A percentile compares a stretch with the other conserved stretches of the same genome.
Conservation (phyloP, 352 stramenopile genomes). For the Globisporangium ultimum region DNA sequence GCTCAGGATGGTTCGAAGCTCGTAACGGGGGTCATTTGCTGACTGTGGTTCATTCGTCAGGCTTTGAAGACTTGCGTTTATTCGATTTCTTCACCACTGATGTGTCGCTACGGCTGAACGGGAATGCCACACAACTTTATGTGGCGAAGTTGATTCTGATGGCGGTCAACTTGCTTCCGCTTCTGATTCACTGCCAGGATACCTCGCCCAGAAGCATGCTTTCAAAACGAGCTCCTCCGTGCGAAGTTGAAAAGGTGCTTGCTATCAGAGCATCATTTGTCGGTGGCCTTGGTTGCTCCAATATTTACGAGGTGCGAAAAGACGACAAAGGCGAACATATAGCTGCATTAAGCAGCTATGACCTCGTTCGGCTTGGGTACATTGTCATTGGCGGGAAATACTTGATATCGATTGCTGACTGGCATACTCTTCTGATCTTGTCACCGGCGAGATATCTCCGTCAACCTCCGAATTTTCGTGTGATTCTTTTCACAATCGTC, state of each 20-base stretch:
- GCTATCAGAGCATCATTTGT: constrained; percentile 12
- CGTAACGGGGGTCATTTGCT: not conserved
- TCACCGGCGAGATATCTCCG: constrained; percentile 13
- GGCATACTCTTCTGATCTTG: constrained; percentile 21
- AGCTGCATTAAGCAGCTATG: constrained; percentile 11
- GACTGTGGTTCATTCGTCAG: constrained; percentile 7
- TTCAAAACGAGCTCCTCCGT: not conserved
- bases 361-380: constrained; percentile 17
- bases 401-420: constrained; percentile 17
- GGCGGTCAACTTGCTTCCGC: constrained; percentile 9
- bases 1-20: constrained; percentile 4
- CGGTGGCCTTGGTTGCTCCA: constrained; percentile 6
- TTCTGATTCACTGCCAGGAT: constrained; percentile 9
- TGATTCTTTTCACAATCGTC: constrained; percentile 24
- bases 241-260: constrained; percentile 11
- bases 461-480: constrained; percentile 23
- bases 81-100: constrained; percentile 7
- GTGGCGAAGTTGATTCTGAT: constrained; percentile 11
- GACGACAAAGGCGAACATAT: too few relatives aligned
- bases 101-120: constrained; percentile 11
- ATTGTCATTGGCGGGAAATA: constrained; percentile 14
- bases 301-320: constrained; percentile 2
- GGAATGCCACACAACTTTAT: constrained; percentile 9
- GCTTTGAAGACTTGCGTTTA: constrained; percentile 9
- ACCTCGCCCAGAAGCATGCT: constrained; percentile 5